Conservation (phyloP, 140 eudicot genomes). For the Anethum foeniculum region DNA sequence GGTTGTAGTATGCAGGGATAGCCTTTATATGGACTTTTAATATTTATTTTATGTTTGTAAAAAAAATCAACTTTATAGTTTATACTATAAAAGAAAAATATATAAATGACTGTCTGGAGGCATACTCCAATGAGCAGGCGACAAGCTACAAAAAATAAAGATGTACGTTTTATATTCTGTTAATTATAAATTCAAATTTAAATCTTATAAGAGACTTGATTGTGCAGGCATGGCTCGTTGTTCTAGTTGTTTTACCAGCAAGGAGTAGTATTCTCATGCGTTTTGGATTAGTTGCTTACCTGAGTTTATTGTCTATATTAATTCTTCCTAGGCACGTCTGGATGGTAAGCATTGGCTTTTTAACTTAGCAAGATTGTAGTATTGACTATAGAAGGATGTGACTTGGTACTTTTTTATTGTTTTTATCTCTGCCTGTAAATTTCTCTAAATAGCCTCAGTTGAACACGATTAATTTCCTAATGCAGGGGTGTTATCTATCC, state of each 20-base stretch:
- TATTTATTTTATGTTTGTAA: background rate
- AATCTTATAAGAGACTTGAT: background rate
- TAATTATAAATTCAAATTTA: background rate
- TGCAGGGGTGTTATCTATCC: constrained; percentile 32
- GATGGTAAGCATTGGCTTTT: constrained; percentile 45
- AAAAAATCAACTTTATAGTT: no score
- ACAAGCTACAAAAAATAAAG: background rate
- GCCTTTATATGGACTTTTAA: no score
- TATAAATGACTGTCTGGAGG: background rate
- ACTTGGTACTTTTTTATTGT: background rate
- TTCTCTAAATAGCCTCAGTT: constrained; percentile 2
- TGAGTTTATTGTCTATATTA: constrained; percentile 55
- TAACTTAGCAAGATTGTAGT: background rate
- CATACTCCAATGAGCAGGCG: background rate
- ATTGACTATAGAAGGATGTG: background rate
- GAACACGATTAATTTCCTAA: constrained; percentile 22
- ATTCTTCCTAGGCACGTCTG: constrained; percentile 66
- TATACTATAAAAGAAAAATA: background rate
- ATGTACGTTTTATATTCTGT: background rate
- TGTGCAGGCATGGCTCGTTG: constrained; percentile 84
- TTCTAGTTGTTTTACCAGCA: constrained; percentile 75
- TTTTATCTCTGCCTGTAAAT: background rate
- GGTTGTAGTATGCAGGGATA: no score
- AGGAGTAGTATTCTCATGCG: constrained; percentile 65
- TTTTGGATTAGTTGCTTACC: constrained; percentile 51